Evolutionary conservation across 305 asterid genomes (phyloP).

Genomic region (Fraxinus floribunda): DNA sequence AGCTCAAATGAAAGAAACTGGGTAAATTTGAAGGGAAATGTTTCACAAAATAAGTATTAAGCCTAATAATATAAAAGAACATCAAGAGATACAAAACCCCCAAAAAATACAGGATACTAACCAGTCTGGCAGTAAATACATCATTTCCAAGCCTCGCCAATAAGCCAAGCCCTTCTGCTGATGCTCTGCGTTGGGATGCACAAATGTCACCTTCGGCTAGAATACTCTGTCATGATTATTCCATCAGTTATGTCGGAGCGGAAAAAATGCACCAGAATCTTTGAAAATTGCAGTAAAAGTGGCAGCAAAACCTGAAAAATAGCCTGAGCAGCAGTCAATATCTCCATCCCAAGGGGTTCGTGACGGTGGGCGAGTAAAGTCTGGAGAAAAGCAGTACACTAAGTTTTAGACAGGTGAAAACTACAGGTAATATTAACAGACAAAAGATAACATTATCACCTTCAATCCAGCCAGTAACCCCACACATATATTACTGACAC

Average conservation of each 20-base stretch:
- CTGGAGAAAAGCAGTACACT: constrained; percentile 46
- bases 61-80: constrained; percentile 8
- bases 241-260: constrained; percentile 23
- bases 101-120: constrained; percentile 36
- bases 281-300: constrained; percentile 23
- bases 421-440: not conserved
- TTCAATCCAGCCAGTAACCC: constrained; percentile 94
- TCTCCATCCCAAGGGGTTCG: constrained; percentile 79
- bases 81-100: constrained; percentile 8
- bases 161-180: constrained; percentile 96
- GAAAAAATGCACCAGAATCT: constrained; percentile 22
- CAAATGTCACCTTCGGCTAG: constrained; percentile 93
- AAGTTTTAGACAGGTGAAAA: constrained; percentile 21
- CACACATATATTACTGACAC: constrained; percentile 91
- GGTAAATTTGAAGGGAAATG: not conserved
- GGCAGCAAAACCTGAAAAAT: constrained; percentile 78
- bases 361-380: constrained; percentile 79
- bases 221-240: constrained; percentile 61
- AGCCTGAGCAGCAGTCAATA: constrained; percentile 76
- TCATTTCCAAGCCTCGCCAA: constrained; percentile 97
- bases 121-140: constrained; percentile 92
- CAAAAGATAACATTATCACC: constrained; percentile 46
- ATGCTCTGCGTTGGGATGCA: constrained; percentile 95
- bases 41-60: not conserved
- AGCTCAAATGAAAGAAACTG: not conserved